Conservation (phyloP, 2,329 filamentous ascomycete species). For the Aspergillus pseudotamarii region DNA sequence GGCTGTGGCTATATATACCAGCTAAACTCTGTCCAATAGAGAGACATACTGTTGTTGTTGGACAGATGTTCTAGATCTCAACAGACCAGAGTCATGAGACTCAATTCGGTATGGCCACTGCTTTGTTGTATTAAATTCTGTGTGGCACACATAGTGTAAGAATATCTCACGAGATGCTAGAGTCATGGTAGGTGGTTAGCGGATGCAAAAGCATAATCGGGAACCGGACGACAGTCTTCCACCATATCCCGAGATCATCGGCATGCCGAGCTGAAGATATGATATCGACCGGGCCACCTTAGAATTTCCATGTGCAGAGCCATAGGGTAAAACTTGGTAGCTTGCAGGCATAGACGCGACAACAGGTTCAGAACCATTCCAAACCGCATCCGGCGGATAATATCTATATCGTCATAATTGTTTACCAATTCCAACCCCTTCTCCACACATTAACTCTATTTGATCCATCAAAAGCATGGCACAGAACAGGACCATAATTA, state of each 20-base stretch:
- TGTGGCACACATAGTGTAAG: background rate
- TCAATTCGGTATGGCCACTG: background rate
- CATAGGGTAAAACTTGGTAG: background rate
- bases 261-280: constrained; percentile 14
- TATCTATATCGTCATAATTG: background rate
- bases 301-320: background rate
- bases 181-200: background rate
- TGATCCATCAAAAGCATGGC: background rate
- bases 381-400: background rate
- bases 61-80: background rate
- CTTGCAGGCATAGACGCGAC: background rate
- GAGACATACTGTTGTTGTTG: background rate
- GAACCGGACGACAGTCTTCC: constrained; percentile 3
- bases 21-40: background rate
- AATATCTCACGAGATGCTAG: background rate
- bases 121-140: background rate
- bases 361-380: background rate
- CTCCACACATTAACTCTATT: background rate
- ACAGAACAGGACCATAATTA: background rate
- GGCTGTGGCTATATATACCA: background rate
- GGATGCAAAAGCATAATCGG: background rate
- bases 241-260: constrained; percentile 4
- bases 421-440: background rate
- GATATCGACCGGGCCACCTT: constrained; percentile 3
- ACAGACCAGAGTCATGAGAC: background rate